Base-by-base conservation (phyloP, 139 green algal species). In the Micromonas pusilla region DNA sequence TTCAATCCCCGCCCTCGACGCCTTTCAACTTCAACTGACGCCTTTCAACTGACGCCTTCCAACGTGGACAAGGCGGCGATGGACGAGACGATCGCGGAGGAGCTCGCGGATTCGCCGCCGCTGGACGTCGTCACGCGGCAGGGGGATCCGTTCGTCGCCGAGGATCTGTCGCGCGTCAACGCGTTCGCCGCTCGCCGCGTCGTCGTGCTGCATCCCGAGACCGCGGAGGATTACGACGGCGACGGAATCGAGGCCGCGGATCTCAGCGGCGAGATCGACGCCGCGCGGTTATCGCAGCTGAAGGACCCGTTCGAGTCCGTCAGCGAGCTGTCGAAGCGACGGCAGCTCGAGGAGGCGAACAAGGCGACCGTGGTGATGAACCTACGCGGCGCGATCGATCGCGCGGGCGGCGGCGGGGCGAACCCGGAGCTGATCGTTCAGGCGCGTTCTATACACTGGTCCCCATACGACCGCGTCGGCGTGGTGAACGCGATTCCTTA, bases 331-430 rank as follows among this genome's bases (percentile, higher is more conserved):
- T 57, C 16, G 9, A 9, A 57, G 45, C 45, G 45, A 9, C 9
- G 16, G 45, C 45, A 57, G 45, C 45, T 9, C 45, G 45, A 57
- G 45, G 45, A 57, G 45, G 45, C 45, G 45, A 9, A 52, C n/a
- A 72, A 72, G 30, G 65, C 65, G 65, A 72, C 65, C 23, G 65
- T 33, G 3, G 30, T 72, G 4, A 20, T 72, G 65, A 72, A 72
- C 33, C 30, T 72, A 4, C 65, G 26, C 21, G 4, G 13, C 13
- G 28, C 36, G 28, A 68, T 31, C 16, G 25, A 9, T 20, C 60
- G 21, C 25, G 62, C n/a, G n/a, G n/a, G n/a, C n/a, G n/a, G n/a
- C n/a, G n/a, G n/a, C n/a, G n/a, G n/a, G n/a, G n/a, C 26, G 9
- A 33, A 23, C 21, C 65, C 65, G 65, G 28, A 72, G 3, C 3